A percentile compares a stretch with the other conserved stretches of the same genome.
Conservation (phyloP, 306 rosid species). For the Morella rubra region DNA sequence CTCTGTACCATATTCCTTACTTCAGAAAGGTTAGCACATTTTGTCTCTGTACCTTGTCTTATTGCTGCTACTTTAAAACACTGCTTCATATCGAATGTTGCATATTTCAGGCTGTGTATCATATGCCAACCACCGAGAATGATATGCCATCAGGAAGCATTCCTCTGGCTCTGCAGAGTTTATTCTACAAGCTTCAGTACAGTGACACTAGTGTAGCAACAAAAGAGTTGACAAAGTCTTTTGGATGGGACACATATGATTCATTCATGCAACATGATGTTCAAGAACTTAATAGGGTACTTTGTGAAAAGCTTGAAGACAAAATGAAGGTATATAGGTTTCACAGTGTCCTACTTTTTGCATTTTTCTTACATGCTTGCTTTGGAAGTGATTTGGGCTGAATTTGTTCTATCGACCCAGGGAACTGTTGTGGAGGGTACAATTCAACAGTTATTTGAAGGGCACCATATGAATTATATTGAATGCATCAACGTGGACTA, state of each 20-base stretch:
- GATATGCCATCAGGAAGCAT: conserved; percentile 96
- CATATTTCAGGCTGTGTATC: conserved; percentile 76
- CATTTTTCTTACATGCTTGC: conserved; percentile 19
- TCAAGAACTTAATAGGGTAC: conserved; percentile 95
- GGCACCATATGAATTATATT: conserved; percentile 94
- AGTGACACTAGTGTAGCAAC: conserved; percentile 87
- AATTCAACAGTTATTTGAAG: conserved; percentile 90
- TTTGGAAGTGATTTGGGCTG: background rate
- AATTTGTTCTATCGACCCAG: conserved; percentile 33
- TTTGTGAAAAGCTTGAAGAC: conserved; percentile 92
- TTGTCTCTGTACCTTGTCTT: background rate
- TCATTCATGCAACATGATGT: conserved; percentile 98
- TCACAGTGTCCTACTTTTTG: conserved; percentile 15
- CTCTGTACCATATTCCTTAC: conserved; percentile 85
- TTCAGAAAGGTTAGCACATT: conserved; percentile 75
- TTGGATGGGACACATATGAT: conserved; percentile 95
- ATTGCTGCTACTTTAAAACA: background rate
- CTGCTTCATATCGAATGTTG: conserved; percentile 15
- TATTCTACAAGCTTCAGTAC: conserved; percentile 89
- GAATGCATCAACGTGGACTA: conserved; percentile 90
- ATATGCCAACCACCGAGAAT: conserved; percentile 94
- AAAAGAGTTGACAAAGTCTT: conserved; percentile 88
- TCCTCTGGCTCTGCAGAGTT: conserved; percentile 89
- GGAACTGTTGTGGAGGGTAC: conserved; percentile 99
- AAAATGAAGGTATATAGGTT: conserved; percentile 83